Conservation (phyloP, 257 asterid species). For the Fraxinus pennsylvanica region DNA sequence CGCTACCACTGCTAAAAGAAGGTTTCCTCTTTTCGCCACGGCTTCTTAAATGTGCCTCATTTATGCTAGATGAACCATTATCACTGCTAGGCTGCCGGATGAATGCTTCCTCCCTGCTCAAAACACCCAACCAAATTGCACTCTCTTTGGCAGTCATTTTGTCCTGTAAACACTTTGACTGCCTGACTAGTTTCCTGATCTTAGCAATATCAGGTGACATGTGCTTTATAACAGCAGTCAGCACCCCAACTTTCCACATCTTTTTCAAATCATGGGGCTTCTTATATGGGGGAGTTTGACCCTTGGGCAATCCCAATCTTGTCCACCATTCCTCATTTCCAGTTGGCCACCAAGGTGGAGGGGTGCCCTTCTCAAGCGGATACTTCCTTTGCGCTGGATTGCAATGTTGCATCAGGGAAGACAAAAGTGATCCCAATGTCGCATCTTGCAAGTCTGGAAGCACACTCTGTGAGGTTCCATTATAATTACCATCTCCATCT, state of each 20-base stretch:
- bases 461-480: conserved; percentile 36
- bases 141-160: conserved; percentile 73
- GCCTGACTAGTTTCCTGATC: conserved; percentile 48
- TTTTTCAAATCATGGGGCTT: conserved; percentile 76
- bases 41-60: conserved; percentile 37
- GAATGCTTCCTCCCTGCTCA: conserved; percentile 44
- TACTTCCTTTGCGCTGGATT: conserved; percentile 66
- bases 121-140: conserved; percentile 54
- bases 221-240: conserved; percentile 70
- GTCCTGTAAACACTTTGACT: conserved; percentile 63
- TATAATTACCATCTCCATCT: conserved; percentile 35
- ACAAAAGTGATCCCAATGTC: conserved; percentile 63
- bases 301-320: conserved; percentile 46
- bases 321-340: conserved; percentile 78
- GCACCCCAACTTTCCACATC: conserved; percentile 69
- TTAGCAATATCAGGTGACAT: conserved; percentile 72
- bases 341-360: conserved; percentile 80
- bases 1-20: conserved; percentile 43
- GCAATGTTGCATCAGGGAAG: conserved; percentile 71
- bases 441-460: conserved; percentile 67
- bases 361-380: conserved; percentile 57
- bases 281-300: conserved; percentile 57
- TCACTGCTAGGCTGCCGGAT: conserved; percentile 50
- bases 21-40: conserved; percentile 44
- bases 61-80: conserved; percentile 49